Evolutionary conservation across 2,329 filamentous ascomycete genomes (phyloP), one percentile per base, ranked within the genome.

Genomic region (Fusarium piperis): DNA sequence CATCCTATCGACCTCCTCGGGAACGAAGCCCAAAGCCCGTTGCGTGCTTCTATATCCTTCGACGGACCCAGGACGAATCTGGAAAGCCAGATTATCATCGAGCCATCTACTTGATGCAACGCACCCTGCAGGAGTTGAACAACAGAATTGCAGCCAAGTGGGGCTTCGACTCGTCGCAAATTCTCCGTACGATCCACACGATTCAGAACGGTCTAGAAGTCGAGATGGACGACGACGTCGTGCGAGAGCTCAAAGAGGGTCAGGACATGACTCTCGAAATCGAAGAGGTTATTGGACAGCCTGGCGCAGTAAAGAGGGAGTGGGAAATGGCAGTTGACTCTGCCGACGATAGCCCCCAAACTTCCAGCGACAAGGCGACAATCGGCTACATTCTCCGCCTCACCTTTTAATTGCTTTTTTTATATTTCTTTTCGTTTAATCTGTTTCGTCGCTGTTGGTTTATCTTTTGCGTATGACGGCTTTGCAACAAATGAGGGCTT

Each of bases 191-290:
- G 1, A 85, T 97, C 6, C 93, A 90, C 64, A 85, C 94, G 59
- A 91, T 93, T 44, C 86, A 90, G 15, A 90, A 91, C 71, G 94
- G 94, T 0, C 83, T 98, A 2, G 90, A 94, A 76, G 90, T 98
- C 62, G 90, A 97, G 77, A 88, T 98, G 75, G 96, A 98, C 77
- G 94, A 98, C 77, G 94, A 98, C 70, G 91, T 97, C 53, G 89
- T 98, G 33, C 88, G 89, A 48, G 92, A 95, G 79, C 85, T 98
- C 59, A 89, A 90, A 2, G 96, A 99, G 82, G 95, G 94, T 33
- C 94, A 98, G 80, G 95, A 97, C 77, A 96, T 98, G 92, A 89
- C 91, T 65, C 87, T 93, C 64, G 91, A 96, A 74, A 85, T 93
- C 44, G 79, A 80, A 18, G 85, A 88, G 73, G 76, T 84, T n/a